phyloP scores from a whole-genome alignment of 192 early-diverging fungal species.

The Gamsiella multidivaricata region DNA sequence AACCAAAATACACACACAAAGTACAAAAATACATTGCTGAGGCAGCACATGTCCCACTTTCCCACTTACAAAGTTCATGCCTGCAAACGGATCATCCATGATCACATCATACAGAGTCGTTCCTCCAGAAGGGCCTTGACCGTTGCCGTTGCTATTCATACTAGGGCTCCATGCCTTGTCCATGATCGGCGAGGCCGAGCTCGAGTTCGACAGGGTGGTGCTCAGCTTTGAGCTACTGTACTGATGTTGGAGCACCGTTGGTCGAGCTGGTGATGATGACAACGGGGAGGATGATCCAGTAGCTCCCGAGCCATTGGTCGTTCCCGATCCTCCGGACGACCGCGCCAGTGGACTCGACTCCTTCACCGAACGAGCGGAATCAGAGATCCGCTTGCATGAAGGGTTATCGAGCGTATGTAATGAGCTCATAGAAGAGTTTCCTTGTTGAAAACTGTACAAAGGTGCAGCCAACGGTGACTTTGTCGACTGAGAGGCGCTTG shows the following conservation, averaged over 20 bases:
- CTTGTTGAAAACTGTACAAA: slow-evolving; percentile 39
- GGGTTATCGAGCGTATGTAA: slow-evolving; percentile 30
- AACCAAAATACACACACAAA: not conserved
- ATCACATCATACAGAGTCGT: slow-evolving; percentile 50
- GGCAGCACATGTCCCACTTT: no score
- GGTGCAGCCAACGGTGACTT: slow-evolving; percentile 42
- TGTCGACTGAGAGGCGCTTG: slow-evolving; percentile 9
- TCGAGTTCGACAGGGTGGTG: slow-evolving; percentile 10
- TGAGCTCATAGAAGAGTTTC: slow-evolving; percentile 35
- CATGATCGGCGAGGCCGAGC: slow-evolving; percentile 25
- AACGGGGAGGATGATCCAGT: slow-evolving; percentile 17
- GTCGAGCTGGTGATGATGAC: slow-evolving; percentile 14
- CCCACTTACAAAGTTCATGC: slow-evolving; percentile 47
- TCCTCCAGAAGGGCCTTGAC: slow-evolving; percentile 18
- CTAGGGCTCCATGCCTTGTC: slow-evolving; percentile 43
- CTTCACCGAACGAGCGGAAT: slow-evolving; percentile 40
- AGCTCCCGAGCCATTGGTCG: slow-evolving; percentile 1
- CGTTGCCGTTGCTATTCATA: not conserved
- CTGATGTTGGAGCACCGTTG: slow-evolving; percentile 27
- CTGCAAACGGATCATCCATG: slow-evolving; percentile 40
- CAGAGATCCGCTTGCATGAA: slow-evolving; percentile 33
- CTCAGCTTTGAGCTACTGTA: slow-evolving; percentile 35
- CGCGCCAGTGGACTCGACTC: slow-evolving; percentile 29
- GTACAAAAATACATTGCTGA: no score
- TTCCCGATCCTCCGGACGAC: slow-evolving; percentile 20